phyloP scores from a whole-genome alignment of 768 basidiomycete genomes.

The Suillus hirtellus region DNA sequence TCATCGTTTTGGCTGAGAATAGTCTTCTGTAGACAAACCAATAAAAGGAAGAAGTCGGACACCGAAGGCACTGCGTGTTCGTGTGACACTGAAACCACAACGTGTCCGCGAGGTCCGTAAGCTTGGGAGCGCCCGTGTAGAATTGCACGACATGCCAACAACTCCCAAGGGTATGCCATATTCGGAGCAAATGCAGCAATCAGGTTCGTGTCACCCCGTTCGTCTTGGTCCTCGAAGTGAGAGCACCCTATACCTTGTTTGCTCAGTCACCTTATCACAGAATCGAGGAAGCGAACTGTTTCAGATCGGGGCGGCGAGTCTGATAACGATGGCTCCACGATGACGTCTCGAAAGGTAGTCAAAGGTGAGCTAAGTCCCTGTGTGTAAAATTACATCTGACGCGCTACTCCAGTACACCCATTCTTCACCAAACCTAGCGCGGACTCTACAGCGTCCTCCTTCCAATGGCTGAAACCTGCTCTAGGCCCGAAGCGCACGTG shows the following conservation, averaged over 20 bases:
- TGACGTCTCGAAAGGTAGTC: slow-evolving; percentile 21
- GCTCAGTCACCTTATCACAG: background rate
- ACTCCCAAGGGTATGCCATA: background rate
- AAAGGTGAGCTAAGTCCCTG: slow-evolving; percentile 23
- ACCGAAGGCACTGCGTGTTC: background rate
- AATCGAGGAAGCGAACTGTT: slow-evolving; percentile 20
- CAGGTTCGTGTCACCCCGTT: background rate
- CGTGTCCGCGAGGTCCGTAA: background rate
- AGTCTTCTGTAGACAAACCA: background rate
- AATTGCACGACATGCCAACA: slow-evolving; percentile 15
- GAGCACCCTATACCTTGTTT: background rate
- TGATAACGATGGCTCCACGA: slow-evolving; percentile 17
- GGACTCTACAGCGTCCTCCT: slow-evolving; percentile 14
- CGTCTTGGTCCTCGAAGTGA: background rate
- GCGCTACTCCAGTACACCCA: slow-evolving; percentile 38
- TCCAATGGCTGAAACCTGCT: slow-evolving; percentile 36
- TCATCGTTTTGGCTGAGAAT: background rate
- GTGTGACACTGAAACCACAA: background rate
- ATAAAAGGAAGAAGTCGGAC: background rate
- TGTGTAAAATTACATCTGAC: background rate
- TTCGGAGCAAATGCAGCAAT: background rate
- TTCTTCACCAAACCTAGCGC: slow-evolving; percentile 37
- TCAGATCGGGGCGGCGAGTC: slow-evolving; percentile 15
- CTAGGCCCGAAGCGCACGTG: slow-evolving; percentile 38
- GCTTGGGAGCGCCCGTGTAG: background rate